phyloP scores from a whole-genome alignment of 306 rosid genomes.

The Dryas octopetala region DNA sequence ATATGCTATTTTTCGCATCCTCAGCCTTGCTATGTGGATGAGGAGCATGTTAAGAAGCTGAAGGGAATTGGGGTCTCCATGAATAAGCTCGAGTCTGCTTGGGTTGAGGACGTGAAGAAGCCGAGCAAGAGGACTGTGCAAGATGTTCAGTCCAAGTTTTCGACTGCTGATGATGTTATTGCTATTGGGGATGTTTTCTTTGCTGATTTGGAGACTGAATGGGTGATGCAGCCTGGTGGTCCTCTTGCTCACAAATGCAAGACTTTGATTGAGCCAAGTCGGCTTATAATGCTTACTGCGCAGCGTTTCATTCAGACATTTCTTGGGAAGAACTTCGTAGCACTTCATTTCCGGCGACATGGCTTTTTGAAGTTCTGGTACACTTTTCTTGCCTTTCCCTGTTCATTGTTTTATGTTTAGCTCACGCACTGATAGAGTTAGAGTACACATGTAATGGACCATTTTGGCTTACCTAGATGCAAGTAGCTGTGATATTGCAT shows the following conservation, averaged over 20 bases:
- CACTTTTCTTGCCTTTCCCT: constrained; percentile 5
- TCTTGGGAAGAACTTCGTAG: constrained; percentile 75
- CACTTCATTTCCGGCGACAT: constrained; percentile 88
- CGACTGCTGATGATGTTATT: constrained; percentile 64
- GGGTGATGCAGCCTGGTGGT: constrained; percentile 96
- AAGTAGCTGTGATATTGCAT: background rate
- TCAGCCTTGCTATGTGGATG: constrained; percentile 71
- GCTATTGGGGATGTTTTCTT: constrained; percentile 92
- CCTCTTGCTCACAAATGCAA: constrained; percentile 89
- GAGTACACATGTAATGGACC: background rate
- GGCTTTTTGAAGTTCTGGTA: constrained; percentile 98
- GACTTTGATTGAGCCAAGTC: constrained; percentile 78
- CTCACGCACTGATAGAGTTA: background rate
- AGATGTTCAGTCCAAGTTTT: constrained; percentile 67
- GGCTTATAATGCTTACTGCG: constrained; percentile 76
- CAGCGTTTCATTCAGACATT: constrained; percentile 97
- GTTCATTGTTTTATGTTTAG: constrained; percentile 9
- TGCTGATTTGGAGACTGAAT: constrained; percentile 73
- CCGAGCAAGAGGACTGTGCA: constrained; percentile 67
- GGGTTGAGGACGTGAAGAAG: constrained; percentile 69
- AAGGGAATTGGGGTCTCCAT: constrained; percentile 60
- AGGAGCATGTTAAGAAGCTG: constrained; percentile 64
- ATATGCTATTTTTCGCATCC: constrained; percentile 78
- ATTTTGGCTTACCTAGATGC: background rate
- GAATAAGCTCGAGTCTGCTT: constrained; percentile 60